These are phyloP conservation scores for Sugiyamaella americana DNA, from an alignment of 805 yeast species.

Conservation along the genomic window DNA sequence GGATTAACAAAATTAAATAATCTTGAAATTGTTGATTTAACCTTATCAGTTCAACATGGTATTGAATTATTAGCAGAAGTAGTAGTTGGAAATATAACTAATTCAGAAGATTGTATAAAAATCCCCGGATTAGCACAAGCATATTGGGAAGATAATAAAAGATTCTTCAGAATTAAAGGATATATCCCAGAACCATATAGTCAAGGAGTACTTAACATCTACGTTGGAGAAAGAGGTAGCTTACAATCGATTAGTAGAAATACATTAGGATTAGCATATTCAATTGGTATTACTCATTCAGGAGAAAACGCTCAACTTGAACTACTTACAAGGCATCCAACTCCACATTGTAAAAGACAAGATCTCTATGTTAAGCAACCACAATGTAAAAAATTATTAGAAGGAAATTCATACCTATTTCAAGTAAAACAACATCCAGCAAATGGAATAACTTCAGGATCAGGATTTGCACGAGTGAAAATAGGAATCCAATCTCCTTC, in stretches of 20 bases:
- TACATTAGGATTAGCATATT: slow-evolving; percentile 62
- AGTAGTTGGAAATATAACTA: slow-evolving; percentile 21
- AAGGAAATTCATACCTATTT: slow-evolving; percentile 58
- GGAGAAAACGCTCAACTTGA: slow-evolving; percentile 59
- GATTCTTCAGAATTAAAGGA: slow-evolving; percentile 76
- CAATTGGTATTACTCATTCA: slow-evolving; percentile 67
- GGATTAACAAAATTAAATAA: slow-evolving; percentile 69
- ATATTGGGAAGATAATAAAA: slow-evolving; percentile 56
- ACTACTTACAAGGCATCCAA: slow-evolving; percentile 67
- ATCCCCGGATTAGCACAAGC: slow-evolving; percentile 70
- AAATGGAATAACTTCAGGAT: slow-evolving; percentile 37
- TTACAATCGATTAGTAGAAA: slow-evolving; percentile 5
- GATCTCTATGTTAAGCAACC: slow-evolving; percentile 85
- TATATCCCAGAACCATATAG: slow-evolving; percentile 62
- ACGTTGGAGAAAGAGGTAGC: slow-evolving; percentile 42
- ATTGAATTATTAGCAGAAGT: slow-evolving; percentile 57
- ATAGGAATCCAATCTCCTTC: slow-evolving; percentile 78
- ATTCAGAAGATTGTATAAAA: slow-evolving; percentile 35
- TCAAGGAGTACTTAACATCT: slow-evolving; percentile 69
- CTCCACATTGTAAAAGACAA: slow-evolving; percentile 58
- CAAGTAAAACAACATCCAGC: slow-evolving; percentile 57
- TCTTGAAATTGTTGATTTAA: slow-evolving; percentile 73
- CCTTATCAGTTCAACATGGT: slow-evolving; percentile 61
- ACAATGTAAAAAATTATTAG: slow-evolving; percentile 57
- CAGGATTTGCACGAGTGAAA: slow-evolving; percentile 43